Base-by-base conservation (phyloP, 2,329 filamentous ascomycete species). In the Aspergillus puulaauensis region DNA sequence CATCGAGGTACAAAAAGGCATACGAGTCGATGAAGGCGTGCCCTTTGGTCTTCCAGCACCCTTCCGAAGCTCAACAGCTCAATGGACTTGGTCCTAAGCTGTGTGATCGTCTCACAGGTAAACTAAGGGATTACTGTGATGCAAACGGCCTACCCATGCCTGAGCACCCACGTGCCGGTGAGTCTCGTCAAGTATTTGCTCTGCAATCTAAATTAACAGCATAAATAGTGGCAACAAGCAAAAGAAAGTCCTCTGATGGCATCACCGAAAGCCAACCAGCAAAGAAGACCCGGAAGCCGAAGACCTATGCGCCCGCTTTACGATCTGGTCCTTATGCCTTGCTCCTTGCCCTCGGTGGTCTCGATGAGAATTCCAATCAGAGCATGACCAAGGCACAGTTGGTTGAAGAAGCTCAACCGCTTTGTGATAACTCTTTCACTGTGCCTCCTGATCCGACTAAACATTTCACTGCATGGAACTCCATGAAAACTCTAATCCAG, bases 401-500 rank as follows among this genome's bases (percentile, higher is more conserved):
- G 3, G 87, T 92, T 46, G 85, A 87, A 58, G 76, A 82, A 12
- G 89, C 90, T 1, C 88, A 93, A 66, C 84, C 83, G 6, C 80
- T 90, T 70, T 91, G 87, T 66, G 89, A 93, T 68, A 77, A 87
- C 2, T 92, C 89, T 0, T 92, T 91, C 66, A 88, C 83, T 0
- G 85, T 83, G 0, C 87, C 89, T 0, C 80, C 77, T 41, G 87
- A 90, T 54, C 79, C 88, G 0, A 86, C 81, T 11, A 89, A 86
- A 56, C 90, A 84, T 66, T 90, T 90, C 65, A 93, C 90, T 0
- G 90, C 90, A 0, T 95, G 90, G 90, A 89, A 84, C 66, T 91
- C 90, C 1, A 92, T 93, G 82, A 90, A 90, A 69, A 91, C 88
- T 0, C 75, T 95, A 33, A 64, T 87, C 5, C 80, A 86, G 54